Evolutionary conservation across 2,329 filamentous ascomycete species (phyloP).

Genomic region (Emergomyces africanus): DNA sequence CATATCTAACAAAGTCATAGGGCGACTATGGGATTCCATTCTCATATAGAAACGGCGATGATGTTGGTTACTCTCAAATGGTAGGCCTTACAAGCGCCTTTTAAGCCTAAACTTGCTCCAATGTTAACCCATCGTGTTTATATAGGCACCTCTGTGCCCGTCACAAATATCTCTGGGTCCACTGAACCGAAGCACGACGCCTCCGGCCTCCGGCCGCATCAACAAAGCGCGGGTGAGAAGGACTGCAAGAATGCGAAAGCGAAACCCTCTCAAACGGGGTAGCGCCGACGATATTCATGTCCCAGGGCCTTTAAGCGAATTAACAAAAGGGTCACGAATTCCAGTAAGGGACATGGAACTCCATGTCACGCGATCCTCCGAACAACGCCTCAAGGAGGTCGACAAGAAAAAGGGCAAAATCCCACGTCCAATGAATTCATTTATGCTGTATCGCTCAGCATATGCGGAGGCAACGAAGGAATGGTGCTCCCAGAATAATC

Average conservation of each 20-base stretch:
- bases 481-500: slow-evolving; percentile 75
- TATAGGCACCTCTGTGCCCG: not conserved
- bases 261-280: slow-evolving; percentile 5
- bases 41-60: slow-evolving; percentile 4
- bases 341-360: slow-evolving; percentile 64
- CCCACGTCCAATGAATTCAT: slow-evolving; percentile 91
- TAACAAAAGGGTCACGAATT: slow-evolving; percentile 28
- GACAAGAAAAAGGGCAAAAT: slow-evolving; percentile 63
- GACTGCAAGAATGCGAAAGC: slow-evolving; percentile 11
- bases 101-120: not conserved
- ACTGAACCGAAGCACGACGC: not conserved
- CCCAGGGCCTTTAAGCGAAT: slow-evolving; percentile 12
- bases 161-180: not conserved
- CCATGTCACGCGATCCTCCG: slow-evolving; percentile 61
- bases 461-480: slow-evolving; percentile 78
- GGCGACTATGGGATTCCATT: slow-evolving; percentile 1
- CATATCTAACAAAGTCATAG: slow-evolving; percentile 1
- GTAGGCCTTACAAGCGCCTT: not conserved
- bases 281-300: slow-evolving; percentile 7
- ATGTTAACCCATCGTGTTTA: not conserved
- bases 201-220: not conserved
- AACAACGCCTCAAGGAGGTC: slow-evolving; percentile 55
- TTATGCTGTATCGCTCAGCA: slow-evolving; percentile 93
- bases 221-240: slow-evolving; percentile 11
- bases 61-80: slow-evolving; percentile 4